Evolutionary conservation across 129 eudicot genomes (phyloP).

Genomic region (Daucus carota): DH1_v3.0 NC_030389.2:15071501-15072000

Average conservation of each 20-base stretch:
- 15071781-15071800: conserved; percentile 88
- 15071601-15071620: conserved; percentile 89
- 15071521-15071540: not conserved
- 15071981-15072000: too few species aligned
- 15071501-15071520: not conserved
- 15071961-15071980: too few species aligned
- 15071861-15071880: too few species aligned
- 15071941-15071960: too few species aligned
- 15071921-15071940: too few species aligned
- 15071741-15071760: not conserved
- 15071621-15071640: conserved; percentile 98
- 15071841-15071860: too few species aligned
- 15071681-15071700: conserved; percentile 90
- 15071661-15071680: conserved; percentile 84
- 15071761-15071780: conserved; percentile 16
- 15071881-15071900: too few species aligned
- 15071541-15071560: not conserved
- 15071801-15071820: conserved; percentile 82
- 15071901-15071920: too few species aligned
- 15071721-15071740: not conserved
- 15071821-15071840: too few species aligned
- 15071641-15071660: conserved; percentile 99
- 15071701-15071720: conserved; percentile 41
- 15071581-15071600: conserved; percentile 20
- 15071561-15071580: not conserved